Evolutionary conservation across 2,329 filamentous ascomycete species (phyloP).

Genomic region (Macroventuria anomochaeta): DNA sequence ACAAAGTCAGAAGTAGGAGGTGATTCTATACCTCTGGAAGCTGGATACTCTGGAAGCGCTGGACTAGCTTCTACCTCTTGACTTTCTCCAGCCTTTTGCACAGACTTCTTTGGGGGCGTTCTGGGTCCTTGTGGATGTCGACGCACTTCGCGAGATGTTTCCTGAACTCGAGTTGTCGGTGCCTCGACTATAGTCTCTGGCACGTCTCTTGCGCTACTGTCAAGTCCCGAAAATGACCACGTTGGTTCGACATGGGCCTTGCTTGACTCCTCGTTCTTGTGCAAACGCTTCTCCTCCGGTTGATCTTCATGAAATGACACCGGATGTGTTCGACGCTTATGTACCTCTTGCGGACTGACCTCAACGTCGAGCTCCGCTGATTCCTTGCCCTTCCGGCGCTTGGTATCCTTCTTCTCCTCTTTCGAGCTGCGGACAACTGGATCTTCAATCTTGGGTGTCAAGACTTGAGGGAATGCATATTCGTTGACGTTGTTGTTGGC

Average conservation of each 20-base stretch:
- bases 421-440: neutral
- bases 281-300: slow-evolving; percentile 44
- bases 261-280: slow-evolving; percentile 28
- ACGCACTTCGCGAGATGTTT: slow-evolving; percentile 20
- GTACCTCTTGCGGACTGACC: slow-evolving; percentile 15
- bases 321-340: slow-evolving; percentile 46
- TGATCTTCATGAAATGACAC: slow-evolving; percentile 40
- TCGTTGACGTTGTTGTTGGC: slow-evolving; percentile 22
- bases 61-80: slow-evolving; percentile 31
- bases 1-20: slow-evolving; percentile 42
- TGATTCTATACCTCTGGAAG: slow-evolving; percentile 24
- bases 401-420: slow-evolving; percentile 51
- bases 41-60: slow-evolving; percentile 33
- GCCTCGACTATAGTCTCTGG: slow-evolving; percentile 48
- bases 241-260: slow-evolving; percentile 31
- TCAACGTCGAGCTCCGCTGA: slow-evolving; percentile 27
- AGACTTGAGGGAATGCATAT: slow-evolving; percentile 39
- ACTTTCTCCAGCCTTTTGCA: slow-evolving; percentile 9
- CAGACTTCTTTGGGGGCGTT: slow-evolving; percentile 23
- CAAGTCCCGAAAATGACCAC: slow-evolving; percentile 50
- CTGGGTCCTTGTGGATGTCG: slow-evolving; percentile 32
- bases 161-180: neutral
- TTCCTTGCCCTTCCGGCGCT: slow-evolving; percentile 43
- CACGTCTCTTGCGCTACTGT: slow-evolving; percentile 55
- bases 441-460: neutral